Percentiles rank a stretch among this genome's conserved stretches.
phyloP scores from a whole-genome alignment of 768 basidiomycete species.

The Suillus alpinus region DNA sequence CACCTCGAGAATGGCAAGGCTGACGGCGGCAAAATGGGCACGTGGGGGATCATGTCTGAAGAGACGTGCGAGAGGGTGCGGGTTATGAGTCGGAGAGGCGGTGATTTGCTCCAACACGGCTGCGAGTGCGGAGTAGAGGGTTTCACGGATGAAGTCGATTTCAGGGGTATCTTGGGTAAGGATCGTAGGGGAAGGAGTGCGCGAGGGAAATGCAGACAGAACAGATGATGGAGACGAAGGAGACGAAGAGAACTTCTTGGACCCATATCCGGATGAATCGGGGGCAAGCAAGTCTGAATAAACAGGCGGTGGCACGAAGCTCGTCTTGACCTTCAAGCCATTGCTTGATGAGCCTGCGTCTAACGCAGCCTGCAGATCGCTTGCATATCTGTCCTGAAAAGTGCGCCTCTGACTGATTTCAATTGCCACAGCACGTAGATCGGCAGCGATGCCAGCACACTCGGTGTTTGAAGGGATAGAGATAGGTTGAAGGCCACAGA shows the following conservation, averaged over 20 bases:
- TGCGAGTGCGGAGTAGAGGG: conserved; percentile 77
- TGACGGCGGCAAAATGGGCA: conserved; percentile 78
- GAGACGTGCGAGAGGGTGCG: conserved; percentile 48
- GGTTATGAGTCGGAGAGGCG: background rate
- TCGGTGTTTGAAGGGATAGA: conserved; percentile 37
- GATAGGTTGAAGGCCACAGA: conserved; percentile 58
- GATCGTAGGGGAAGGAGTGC: conserved; percentile 49
- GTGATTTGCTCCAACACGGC: conserved; percentile 56
- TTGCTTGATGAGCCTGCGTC: conserved; percentile 49
- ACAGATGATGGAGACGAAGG: conserved; percentile 19
- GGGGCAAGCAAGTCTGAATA: conserved; percentile 41
- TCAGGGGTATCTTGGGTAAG: conserved; percentile 39
- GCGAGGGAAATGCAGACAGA: conserved; percentile 31
- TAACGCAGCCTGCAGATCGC: conserved; percentile 75
- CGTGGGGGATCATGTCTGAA: conserved; percentile 63
- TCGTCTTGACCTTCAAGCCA: conserved; percentile 44
- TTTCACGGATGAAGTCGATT: conserved; percentile 81
- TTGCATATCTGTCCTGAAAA: conserved; percentile 77
- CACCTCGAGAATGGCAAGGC: conserved; percentile 70
- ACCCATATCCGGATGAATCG: conserved; percentile 11
- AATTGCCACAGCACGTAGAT: conserved; percentile 81
- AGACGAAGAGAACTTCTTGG: conserved; percentile 13
- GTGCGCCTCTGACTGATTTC: conserved; percentile 83
- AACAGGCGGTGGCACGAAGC: conserved; percentile 69
- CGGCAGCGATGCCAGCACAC: conserved; percentile 67